These are phyloP conservation scores for Combretum micranthum DNA, from an alignment of 345 rosid genomes.

Conservation along the genomic window DNA sequence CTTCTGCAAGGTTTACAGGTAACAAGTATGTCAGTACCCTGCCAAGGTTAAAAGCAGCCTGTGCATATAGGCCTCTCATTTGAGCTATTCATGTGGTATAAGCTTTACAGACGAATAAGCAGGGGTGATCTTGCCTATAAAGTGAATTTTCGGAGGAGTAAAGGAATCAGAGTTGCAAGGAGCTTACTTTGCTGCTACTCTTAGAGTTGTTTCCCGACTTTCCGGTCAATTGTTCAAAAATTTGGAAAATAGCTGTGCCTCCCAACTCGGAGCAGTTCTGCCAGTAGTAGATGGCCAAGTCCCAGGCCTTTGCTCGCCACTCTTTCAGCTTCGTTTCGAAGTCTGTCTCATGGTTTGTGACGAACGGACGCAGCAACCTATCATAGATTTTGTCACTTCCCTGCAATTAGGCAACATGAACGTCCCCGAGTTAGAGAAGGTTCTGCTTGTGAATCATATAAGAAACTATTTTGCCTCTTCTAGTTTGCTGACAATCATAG, in stretches of 20 bases:
- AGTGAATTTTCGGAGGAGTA: not conserved
- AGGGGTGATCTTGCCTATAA: not conserved
- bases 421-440: too few relatives aligned
- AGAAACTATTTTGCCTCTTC: not conserved
- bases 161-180: not conserved
- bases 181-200: conserved; percentile 26
- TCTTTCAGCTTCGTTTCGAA: conserved; percentile 69
- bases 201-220: conserved; percentile 40
- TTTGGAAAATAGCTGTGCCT: conserved; percentile 53
- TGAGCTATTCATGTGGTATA: too few relatives aligned
- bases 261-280: conserved; percentile 55
- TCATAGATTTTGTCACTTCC: conserved; percentile 66
- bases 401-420: conserved; percentile 17
- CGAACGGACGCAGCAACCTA: conserved; percentile 47
- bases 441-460: too few relatives aligned
- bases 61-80: too few relatives aligned
- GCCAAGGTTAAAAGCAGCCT: too few relatives aligned
- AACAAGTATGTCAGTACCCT: not conserved
- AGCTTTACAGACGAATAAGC: too few relatives aligned
- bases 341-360: conserved; percentile 59
- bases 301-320: conserved; percentile 64
- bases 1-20: not conserved
- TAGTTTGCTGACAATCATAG: not conserved
- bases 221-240: conserved; percentile 45
- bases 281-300: conserved; percentile 59